Evolutionary conservation across 1,139 yeast species (phyloP), one percentile per base, ranked within the genome.

Genomic region (Saccharomyces uvarum): DNA sequence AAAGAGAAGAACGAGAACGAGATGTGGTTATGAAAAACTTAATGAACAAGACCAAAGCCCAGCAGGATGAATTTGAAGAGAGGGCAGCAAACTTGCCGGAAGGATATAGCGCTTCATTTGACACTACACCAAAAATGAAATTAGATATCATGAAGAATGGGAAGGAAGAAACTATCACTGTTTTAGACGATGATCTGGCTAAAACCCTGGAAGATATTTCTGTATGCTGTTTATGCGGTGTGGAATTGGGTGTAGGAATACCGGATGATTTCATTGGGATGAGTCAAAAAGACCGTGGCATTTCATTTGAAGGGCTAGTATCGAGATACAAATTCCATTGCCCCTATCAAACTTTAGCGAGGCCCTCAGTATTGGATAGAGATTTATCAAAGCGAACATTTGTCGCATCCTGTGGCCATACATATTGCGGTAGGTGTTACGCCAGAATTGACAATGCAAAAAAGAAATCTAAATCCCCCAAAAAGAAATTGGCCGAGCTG

Each of bases 341-440:
- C 1, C 93, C 93, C 0, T 86, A 86, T 79, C 84, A 82, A 61
- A 80, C 84, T 52, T 63, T 74, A 14, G 66, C 70, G 27, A 73
- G 75, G 38, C 72, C 84, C 13, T 77, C 85, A 0, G 77, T 74
- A 7, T 75, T 75, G 1, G 96, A 88, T 63, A 67, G 73, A 33
- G 84, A 80, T 53, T 72, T 88, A 33, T 84, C 93, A 1, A 82
- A 78, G 63, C 76, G 93, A 57, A 80, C 86, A 4, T 89, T 85
- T 66, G 77, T 80, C 29, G 79, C 91, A 0, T 65, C 67, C 11
- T 90, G 97, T 73, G 97, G 97, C 0, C 97, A 90, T 72, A 79
- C 84, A 0, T 90, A 81, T 67, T 90, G 97, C 70, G 97, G 96
- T 1, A 72, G 93, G 53, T 90, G 97, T 72, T 87, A 86, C 19